Evolutionary conservation across 495 filamentous ascomycete genomes (phyloP).

Genomic region (Evansstolkia leycettana): DNA sequence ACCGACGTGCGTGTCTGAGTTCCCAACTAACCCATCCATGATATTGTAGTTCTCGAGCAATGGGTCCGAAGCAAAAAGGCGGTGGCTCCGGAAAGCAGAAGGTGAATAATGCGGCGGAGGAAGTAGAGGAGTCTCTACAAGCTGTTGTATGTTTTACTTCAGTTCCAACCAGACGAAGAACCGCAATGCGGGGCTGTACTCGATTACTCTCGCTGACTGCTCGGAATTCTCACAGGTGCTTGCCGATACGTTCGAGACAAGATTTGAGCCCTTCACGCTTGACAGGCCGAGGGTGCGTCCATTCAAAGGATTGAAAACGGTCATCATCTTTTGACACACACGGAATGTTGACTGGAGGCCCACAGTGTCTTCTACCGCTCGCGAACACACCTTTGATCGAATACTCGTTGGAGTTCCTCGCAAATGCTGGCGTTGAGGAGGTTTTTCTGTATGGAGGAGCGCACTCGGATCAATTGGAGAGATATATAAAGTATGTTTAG

Average conservation of each 20-base stretch:
- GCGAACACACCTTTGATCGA: conserved; percentile 93
- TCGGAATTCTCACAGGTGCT: conserved; percentile 44
- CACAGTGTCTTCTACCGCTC: conserved; percentile 81
- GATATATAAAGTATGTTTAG: conserved; percentile 53
- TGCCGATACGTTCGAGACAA: conserved; percentile 85
- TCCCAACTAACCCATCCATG: neutral
- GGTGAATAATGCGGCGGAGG: conserved; percentile 40
- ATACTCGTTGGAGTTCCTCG: conserved; percentile 94
- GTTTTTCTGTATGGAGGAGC: conserved; percentile 85
- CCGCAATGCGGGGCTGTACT: too few relatives aligned
- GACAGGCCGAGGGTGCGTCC: conserved; percentile 72
- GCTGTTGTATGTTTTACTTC: conserved; percentile 55
- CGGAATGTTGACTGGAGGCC: conserved; percentile 2
- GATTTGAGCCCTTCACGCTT: conserved; percentile 80
- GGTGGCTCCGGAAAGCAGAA: conserved; percentile 49
- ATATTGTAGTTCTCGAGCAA: conserved; percentile 11
- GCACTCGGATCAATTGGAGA: conserved; percentile 81
- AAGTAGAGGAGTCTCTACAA: conserved; percentile 75
- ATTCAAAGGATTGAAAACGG: neutral
- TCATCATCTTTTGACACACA: neutral
- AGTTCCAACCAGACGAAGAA: too few relatives aligned
- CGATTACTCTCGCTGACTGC: too few relatives aligned
- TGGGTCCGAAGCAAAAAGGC: conserved; percentile 46
- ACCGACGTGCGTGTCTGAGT: too few relatives aligned
- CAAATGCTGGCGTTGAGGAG: conserved; percentile 83